Evolutionary conservation across 2,329 filamentous ascomycete genomes (phyloP), one percentile per base, ranked within the genome.

Genomic region (Diaporthe sp.): DNA sequence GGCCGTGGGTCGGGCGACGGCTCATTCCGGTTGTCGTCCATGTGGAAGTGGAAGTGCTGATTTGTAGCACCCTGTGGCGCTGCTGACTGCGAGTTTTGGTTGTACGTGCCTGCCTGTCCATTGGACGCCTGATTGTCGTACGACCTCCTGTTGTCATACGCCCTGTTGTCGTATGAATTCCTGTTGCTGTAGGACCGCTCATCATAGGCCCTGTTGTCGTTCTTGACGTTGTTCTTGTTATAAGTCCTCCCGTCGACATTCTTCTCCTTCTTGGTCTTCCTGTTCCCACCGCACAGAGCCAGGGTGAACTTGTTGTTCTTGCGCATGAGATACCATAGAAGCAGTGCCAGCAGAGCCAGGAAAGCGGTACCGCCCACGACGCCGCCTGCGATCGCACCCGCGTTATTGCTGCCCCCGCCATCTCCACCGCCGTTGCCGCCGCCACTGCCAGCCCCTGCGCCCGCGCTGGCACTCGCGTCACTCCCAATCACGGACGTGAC

Each of bases 301-400:
- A 75, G 5, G 6, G 53, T 17, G 37, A 75, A 68, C 72, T 75
- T 78, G 50, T 78, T 79, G 70, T 77, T 77, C 47, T 76, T 75
- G 61, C 77, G 79, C 51, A 79, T 73, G 58, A 80, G 47, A n/a
- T 81, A 69, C 61, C 78, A 79, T 47, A 76, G 55, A 35, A 79
- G 72, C 12, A 63, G 32, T 8, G 75, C 77, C 22, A 82, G 74
- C 2, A 82, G 73, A 5, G 78, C 75, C 0, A 81, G 27, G 32
- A 73, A 78, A 6, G 75, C 77, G 10, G 81, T 35, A 0, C 81
- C 81, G 71, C 81, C 82, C 12, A 83, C 75, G 1, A 79, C 79
- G 12, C 81, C 79, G 53, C 81, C 81, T 12, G 81, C 79, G 27
- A 83, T 81, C 51, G 79, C 78, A 15, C 79, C 79, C 0, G 76